phyloP scores from a whole-genome alignment of 2,329 filamentous ascomycete genomes.

The Macrophomina pseudophaseolina region DNA sequence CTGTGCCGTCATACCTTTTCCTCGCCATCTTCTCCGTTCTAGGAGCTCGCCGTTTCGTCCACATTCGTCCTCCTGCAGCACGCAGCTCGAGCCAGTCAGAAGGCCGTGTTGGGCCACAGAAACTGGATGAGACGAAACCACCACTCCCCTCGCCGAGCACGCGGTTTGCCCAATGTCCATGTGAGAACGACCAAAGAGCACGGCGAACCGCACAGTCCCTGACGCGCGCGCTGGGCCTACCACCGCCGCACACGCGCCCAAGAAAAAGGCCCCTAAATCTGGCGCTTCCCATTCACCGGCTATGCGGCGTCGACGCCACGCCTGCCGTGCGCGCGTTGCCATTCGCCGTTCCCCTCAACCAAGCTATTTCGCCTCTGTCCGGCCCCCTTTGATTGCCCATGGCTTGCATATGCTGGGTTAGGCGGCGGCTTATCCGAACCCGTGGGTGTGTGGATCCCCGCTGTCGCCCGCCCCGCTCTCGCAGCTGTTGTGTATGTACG shows the following conservation, averaged over 20 bases:
- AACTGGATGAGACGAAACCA: background rate
- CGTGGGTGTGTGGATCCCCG: background rate
- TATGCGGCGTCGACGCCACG: background rate
- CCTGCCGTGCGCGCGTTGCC: background rate
- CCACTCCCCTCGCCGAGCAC: background rate
- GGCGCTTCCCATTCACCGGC: background rate
- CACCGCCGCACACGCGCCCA: slow-evolving; percentile 6
- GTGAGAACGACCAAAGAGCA: background rate
- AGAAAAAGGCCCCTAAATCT: background rate
- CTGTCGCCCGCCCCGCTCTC: background rate
- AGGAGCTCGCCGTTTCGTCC: background rate
- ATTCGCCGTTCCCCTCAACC: background rate
- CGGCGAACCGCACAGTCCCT: background rate
- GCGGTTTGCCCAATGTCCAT: background rate
- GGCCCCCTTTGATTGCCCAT: background rate
- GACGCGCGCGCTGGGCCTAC: slow-evolving; percentile 5
- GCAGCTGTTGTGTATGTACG: background rate
- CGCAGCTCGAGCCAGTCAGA: background rate
- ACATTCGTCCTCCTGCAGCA: background rate
- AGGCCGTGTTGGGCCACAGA: background rate
- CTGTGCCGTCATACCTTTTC: background rate
- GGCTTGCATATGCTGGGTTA: background rate
- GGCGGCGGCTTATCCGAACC: background rate
- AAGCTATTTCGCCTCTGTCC: background rate
- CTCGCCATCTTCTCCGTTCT: background rate